These are phyloP conservation scores for Neoscytalidium dimidiatum DNA, from an alignment of 2,329 filamentous ascomycete genomes.

Conservation along the genomic window DNA sequence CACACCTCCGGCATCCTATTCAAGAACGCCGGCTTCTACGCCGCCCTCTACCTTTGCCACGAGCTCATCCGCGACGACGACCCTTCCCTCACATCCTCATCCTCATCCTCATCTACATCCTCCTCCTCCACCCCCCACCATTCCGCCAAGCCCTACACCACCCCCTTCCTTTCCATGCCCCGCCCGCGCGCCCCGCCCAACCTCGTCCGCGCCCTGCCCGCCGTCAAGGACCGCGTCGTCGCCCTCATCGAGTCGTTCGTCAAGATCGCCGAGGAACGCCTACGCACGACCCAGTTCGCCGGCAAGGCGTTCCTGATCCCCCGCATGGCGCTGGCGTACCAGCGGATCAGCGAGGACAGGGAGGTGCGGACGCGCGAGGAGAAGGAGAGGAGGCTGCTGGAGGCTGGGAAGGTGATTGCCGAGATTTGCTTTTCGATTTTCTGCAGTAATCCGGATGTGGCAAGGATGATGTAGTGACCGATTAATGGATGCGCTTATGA, in stretches of 20 bases:
- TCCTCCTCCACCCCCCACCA: neutral
- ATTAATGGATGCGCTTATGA: neutral
- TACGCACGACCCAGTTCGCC: constrained; percentile 12
- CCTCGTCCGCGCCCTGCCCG: neutral
- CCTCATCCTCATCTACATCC: no score
- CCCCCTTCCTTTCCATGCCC: neutral
- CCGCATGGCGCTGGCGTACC: constrained; percentile 13
- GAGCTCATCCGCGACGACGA: constrained; percentile 1
- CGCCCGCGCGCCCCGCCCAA: neutral
- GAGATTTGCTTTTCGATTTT: constrained; percentile 14
- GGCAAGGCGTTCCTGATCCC: constrained; percentile 17
- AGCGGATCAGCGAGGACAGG: constrained; percentile 3
- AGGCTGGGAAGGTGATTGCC: neutral
- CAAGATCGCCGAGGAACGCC: constrained; percentile 10
- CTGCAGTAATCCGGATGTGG: constrained; percentile 13
- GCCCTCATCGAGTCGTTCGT: constrained; percentile 4
- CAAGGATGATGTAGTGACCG: neutral
- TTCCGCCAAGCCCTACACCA: no score
- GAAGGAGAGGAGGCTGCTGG: neutral
- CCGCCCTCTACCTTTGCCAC: constrained; percentile 14
- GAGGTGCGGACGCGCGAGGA: neutral
- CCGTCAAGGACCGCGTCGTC: neutral
- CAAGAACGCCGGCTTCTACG: constrained; percentile 11
- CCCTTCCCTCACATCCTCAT: neutral
- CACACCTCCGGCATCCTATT: neutral